A percentile compares a stretch with the other conserved stretches of the same genome.
Conservation (phyloP, 2,329 filamentous ascomycete genomes). For the Ilyonectria sp. region DNA sequence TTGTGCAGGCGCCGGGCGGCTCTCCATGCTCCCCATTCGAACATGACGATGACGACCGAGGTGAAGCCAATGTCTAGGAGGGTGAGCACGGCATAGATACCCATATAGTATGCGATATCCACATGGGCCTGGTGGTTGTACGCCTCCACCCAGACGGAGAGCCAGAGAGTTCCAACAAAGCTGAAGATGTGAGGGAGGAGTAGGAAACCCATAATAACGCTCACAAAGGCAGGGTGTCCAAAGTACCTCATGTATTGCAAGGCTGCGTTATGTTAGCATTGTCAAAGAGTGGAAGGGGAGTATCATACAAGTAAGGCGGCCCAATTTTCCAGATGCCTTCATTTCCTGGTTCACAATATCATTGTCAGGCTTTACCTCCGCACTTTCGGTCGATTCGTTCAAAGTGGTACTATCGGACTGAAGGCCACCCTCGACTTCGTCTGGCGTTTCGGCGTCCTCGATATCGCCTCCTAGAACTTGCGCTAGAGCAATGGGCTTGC, state of each 20-base stretch:
- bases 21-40: constrained; percentile 70
- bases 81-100: constrained; percentile 65
- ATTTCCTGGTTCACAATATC: constrained; percentile 65
- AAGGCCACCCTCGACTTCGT: constrained; percentile 47
- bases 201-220: constrained; percentile 56
- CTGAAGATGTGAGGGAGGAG: constrained; percentile 59
- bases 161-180: constrained; percentile 63
- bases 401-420: constrained; percentile 48
- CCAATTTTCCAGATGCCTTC: constrained; percentile 61
- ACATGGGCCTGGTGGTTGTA: constrained; percentile 61
- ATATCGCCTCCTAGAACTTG: constrained; percentile 55
- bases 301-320: constrained; percentile 61
- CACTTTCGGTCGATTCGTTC: constrained; percentile 52
- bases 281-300: background rate
- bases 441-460: constrained; percentile 51
- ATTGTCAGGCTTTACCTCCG: constrained; percentile 55
- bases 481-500: constrained; percentile 61
- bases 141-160: constrained; percentile 69
- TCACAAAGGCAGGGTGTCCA: constrained; percentile 61
- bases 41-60: constrained; percentile 61
- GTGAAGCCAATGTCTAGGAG: constrained; percentile 60
- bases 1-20: constrained; percentile 68
- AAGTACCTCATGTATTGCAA: constrained; percentile 68
- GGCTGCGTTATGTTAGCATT: constrained; percentile 50
- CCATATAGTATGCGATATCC: constrained; percentile 66